Conservation (phyloP, 2,329 filamentous ascomycete genomes). For the Falciphora oryzae region DNA sequence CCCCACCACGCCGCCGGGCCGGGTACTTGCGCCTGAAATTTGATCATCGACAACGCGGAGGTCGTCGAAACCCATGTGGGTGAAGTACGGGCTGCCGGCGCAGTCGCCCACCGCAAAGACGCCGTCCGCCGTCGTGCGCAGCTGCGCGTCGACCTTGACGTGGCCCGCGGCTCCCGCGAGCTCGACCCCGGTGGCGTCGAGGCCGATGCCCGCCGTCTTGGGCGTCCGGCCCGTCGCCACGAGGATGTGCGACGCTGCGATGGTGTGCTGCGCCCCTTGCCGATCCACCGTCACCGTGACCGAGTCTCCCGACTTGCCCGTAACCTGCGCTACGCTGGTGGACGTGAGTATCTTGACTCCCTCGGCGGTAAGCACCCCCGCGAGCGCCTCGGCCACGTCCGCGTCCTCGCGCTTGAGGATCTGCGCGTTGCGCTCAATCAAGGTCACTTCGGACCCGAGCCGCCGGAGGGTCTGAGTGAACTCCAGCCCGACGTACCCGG, state of each 20-base stretch:
- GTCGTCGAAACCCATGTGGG: conserved; percentile 11
- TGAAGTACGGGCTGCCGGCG: conserved; percentile 11
- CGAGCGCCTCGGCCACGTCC: conserved; percentile 38
- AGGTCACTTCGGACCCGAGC: conserved; percentile 41
- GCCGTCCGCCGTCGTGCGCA: conserved; percentile 8
- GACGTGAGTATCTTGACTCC: conserved; percentile 38
- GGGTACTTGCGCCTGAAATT: not conserved
- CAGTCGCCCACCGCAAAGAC: conserved; percentile 11
- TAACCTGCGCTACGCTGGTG: conserved; percentile 17
- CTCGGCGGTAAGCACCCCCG: conserved; percentile 38
- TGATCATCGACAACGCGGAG: conserved; percentile 5
- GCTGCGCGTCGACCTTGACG: conserved; percentile 8
- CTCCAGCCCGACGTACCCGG: conserved; percentile 47
- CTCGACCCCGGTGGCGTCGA: conserved; percentile 8
- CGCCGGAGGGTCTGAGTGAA: conserved; percentile 47
- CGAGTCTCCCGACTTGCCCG: no score
- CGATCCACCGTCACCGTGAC: conserved; percentile 10
- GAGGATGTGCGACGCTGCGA: conserved; percentile 41
- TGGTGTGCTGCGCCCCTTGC: conserved; percentile 16
- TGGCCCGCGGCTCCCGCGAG: conserved; percentile 2
- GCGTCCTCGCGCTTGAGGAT: conserved; percentile 40
- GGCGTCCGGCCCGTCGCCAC: conserved; percentile 18
- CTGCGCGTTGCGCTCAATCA: conserved; percentile 37
- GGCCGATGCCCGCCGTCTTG: conserved; percentile 18
- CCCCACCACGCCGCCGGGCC: not conserved